Percentiles rank a stretch among this genome's conserved stretches.
Evolutionary conservation across 2,329 filamentous ascomycete genomes (phyloP).

Genomic region (Cladophialophora immunda): DNA sequence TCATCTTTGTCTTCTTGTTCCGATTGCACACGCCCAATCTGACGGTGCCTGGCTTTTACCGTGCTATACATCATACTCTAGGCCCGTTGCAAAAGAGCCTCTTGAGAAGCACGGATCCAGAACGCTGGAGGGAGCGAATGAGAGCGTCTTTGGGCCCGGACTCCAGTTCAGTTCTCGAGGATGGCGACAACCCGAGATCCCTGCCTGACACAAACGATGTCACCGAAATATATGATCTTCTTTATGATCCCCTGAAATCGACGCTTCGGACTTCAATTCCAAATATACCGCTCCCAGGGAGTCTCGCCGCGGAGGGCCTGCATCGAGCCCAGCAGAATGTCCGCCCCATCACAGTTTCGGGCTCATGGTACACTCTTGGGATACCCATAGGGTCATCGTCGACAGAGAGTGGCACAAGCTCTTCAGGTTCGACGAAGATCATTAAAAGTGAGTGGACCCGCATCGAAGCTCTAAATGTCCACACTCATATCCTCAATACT

Average conservation of each 20-base stretch:
- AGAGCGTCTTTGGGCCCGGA: constrained; percentile 27
- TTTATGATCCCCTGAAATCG: constrained; percentile 66
- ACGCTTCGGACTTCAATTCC: constrained; percentile 70
- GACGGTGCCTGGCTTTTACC: constrained; percentile 54
- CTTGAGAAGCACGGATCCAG: constrained; percentile 55
- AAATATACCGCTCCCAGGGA: constrained; percentile 66
- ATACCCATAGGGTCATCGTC: constrained; percentile 37
- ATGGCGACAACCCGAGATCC: not conserved
- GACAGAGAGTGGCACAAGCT: not conserved
- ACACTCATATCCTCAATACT: constrained; percentile 67
- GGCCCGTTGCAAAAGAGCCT: constrained; percentile 58
- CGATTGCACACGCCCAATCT: constrained; percentile 53
- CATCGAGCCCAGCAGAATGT: constrained; percentile 22
- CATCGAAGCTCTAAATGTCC: constrained; percentile 68
- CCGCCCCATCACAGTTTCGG: constrained; percentile 33
- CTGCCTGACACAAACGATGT: constrained; percentile 9
- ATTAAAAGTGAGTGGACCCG: constrained; percentile 45
- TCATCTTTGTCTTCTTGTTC: constrained; percentile 61
- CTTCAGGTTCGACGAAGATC: constrained; percentile 15
- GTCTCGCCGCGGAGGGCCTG: constrained; percentile 39
- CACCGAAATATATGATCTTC: constrained; percentile 63
- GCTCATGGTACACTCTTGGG: constrained; percentile 42
- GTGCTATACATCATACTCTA: constrained; percentile 58
- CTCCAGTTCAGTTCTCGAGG: not conserved
- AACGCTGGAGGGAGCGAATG: constrained; percentile 51